Base-by-base conservation (phyloP, 148 eudicot genomes). In the Heliosperma pusillum region DNA sequence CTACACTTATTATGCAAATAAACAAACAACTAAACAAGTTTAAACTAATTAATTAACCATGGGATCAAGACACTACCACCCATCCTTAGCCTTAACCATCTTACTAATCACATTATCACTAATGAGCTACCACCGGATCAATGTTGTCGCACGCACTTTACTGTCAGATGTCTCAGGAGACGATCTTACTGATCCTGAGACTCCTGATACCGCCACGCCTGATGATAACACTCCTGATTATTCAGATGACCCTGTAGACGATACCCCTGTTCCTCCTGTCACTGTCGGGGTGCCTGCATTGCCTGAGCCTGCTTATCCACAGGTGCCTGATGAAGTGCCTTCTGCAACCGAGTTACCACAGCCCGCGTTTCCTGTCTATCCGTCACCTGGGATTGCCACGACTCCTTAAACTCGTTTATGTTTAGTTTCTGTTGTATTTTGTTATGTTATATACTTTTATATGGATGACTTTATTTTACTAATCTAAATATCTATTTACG, bases 281-380 rank as follows among this genome's bases (percentile, higher is more conserved):
- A 24, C 64, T 22, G 9, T 10, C 4, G 70, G 40, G 6, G 70
- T 40, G 20, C 70, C 70, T 40, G 70, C 52, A 42, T 40, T 33
- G 1, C 69, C 70, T 20, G 70, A 42, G 33, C 58, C 52, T 21
- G 53, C 12, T 40, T 20, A 40, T 20, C 71, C 71, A 1, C 25
- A 67, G 27, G 71, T 4, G 20, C 71, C 72, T 47, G 72, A 69
- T 24, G 33, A 69, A 3, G 8, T 24, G 17, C 57, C 72, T 69
- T 29, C 72, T 25, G 25, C 57, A 3, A 0, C 58, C 1, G 72
- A 45, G 72, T 69, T 69, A 22, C 72, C 72, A 44, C 56, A 47
- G 11, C 72, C 72, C 3, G 22, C 72, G 7, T 69, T 69, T 45
- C 72, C 72, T 10, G 72, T 69, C 57, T 69, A 69, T 47, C 72